phyloP scores from a whole-genome alignment of 225 moss, liverwort and hornwort genomes.

The Anthoceros angustus region DNA sequence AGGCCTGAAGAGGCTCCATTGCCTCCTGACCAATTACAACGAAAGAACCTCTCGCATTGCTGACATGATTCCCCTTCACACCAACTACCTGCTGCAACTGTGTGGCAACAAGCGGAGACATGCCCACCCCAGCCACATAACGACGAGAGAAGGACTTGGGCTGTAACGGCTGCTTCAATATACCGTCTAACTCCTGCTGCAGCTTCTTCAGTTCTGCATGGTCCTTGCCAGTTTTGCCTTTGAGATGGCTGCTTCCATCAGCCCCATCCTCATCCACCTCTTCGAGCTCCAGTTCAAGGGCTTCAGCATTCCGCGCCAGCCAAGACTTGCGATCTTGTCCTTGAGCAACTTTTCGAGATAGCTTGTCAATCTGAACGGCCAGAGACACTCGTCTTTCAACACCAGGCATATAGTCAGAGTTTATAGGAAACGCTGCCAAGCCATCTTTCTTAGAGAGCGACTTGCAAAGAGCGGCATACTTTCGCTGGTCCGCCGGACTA shows the following conservation, averaged over 20 bases:
- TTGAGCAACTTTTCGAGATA: constrained; percentile 69
- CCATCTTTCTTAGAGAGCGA: constrained; percentile 70
- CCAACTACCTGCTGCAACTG: constrained; percentile 64
- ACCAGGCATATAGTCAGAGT: constrained; percentile 66
- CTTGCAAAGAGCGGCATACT: constrained; percentile 62
- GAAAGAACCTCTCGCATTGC: constrained; percentile 24
- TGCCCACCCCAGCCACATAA: constrained; percentile 81
- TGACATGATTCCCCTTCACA: constrained; percentile 18
- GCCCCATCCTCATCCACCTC: constrained; percentile 55
- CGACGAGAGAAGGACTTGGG: constrained; percentile 86
- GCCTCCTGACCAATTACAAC: constrained; percentile 80
- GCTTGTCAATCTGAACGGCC: constrained; percentile 72
- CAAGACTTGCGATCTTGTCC: constrained; percentile 40
- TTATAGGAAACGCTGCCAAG: constrained; percentile 61
- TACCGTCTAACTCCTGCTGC: constrained; percentile 49
- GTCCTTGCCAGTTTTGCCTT: not conserved
- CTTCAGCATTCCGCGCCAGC: constrained; percentile 67
- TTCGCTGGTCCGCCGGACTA: constrained; percentile 73
- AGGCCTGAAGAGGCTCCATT: constrained; percentile 61
- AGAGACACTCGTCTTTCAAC: constrained; percentile 62
- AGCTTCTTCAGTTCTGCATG: not conserved
- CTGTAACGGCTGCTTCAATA: constrained; percentile 60
- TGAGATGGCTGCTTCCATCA: not conserved
- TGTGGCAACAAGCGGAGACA: constrained; percentile 58
- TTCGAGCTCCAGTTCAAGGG: constrained; percentile 61